A percentile compares a stretch with the other conserved stretches of the same genome.
phyloP scores from a whole-genome alignment of 23 red algal genomes.

The Chondrus crispus region DNA sequence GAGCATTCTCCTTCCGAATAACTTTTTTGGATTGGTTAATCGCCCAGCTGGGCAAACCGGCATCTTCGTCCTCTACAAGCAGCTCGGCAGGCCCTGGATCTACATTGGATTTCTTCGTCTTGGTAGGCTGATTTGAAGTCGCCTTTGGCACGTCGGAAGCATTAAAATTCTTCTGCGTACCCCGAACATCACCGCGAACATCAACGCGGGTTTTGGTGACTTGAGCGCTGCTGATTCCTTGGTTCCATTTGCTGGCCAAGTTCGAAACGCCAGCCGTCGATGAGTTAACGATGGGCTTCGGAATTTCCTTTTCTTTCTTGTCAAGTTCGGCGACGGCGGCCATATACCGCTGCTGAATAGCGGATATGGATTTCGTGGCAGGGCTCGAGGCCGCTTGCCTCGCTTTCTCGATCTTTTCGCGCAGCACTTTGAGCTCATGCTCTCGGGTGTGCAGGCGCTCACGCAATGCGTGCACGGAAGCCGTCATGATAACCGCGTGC shows the following conservation, averaged over 20 bases:
- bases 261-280: conserved; percentile 21
- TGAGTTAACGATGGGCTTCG: not conserved
- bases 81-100: conserved; percentile 31
- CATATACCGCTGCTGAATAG: conserved; percentile 54
- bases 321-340: conserved; percentile 49
- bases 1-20: conserved; percentile 65
- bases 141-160: conserved; percentile 1
- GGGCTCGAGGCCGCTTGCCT: conserved; percentile 13
- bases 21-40: conserved; percentile 52
- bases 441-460: conserved; percentile 38
- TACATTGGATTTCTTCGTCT: not conserved
- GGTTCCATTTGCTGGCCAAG: conserved; percentile 46
- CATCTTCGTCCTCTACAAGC: conserved; percentile 34
- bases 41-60: conserved; percentile 54
- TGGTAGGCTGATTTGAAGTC: not conserved
- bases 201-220: conserved; percentile 17
- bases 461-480: conserved; percentile 37
- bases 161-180: conserved; percentile 30
- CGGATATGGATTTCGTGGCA: conserved; percentile 37
- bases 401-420: conserved; percentile 18
- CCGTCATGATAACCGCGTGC: conserved; percentile 7
- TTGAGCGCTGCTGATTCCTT: conserved; percentile 37
- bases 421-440: conserved; percentile 14
- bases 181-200: conserved; percentile 35
- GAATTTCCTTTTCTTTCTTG: not conserved